phyloP scores from a whole-genome alignment of 495 filamentous ascomycete species.

The Talaromyces borbonicus region DNA sequence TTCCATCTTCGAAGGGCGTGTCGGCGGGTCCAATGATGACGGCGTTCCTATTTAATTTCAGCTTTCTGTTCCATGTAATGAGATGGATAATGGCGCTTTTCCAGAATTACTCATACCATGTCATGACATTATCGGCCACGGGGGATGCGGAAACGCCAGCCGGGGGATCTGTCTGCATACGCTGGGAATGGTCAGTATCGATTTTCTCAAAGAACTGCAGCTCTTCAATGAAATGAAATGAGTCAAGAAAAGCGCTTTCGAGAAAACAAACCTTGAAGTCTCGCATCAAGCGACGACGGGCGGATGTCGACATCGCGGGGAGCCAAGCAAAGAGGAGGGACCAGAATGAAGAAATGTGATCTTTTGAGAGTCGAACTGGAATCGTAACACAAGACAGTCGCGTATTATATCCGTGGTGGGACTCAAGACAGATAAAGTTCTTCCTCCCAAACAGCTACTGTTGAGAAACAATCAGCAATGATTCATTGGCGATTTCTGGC shows the following conservation, averaged over 20 bases:
- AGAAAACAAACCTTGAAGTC: slow-evolving; percentile 79
- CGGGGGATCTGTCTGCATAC: slow-evolving; percentile 98
- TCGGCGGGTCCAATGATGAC: slow-evolving; percentile 97
- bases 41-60: slow-evolving; percentile 66
- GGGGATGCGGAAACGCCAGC: slow-evolving; percentile 95
- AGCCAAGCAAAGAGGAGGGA: slow-evolving; percentile 1
- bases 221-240: neutral
- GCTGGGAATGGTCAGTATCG: slow-evolving; percentile 45
- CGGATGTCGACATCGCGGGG: slow-evolving; percentile 75
- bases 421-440: too few relatives aligned
- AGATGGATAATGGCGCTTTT: neutral
- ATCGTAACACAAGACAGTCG: too few relatives aligned
- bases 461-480: too few relatives aligned
- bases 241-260: neutral
- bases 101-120: slow-evolving; percentile 55
- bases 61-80: neutral
- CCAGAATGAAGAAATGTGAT: neutral
- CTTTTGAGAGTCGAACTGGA: too few relatives aligned
- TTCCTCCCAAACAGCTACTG: too few relatives aligned
- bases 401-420: too few relatives aligned
- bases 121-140: slow-evolving; percentile 98
- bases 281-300: slow-evolving; percentile 89
- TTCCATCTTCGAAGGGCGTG: slow-evolving; percentile 97
- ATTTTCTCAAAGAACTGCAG: neutral
- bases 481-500: too few relatives aligned